Evolutionary conservation across 2,329 filamentous ascomycete species (phyloP).

Genomic region (Neonectria neomacrospora): DNA sequence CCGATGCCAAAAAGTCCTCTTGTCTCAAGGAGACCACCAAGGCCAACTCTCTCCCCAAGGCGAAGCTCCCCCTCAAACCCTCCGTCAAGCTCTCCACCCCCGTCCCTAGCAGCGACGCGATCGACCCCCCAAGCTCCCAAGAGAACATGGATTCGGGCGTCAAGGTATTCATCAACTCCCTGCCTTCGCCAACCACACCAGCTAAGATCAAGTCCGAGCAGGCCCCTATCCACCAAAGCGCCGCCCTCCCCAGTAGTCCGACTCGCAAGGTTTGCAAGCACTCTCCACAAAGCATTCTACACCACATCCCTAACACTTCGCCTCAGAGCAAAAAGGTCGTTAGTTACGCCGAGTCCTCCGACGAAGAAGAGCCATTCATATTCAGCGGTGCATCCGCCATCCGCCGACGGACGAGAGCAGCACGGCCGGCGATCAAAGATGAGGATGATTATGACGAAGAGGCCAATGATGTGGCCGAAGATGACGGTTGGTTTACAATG

Average conservation of each 20-base stretch:
- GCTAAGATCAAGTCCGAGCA: conserved; percentile 55
- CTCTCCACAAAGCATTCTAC: no score
- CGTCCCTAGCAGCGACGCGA: conserved; percentile 81
- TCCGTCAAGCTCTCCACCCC: conserved; percentile 67
- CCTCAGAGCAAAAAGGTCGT: conserved; percentile 66
- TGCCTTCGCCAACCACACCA: conserved; percentile 14
- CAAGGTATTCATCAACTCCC: conserved; percentile 32
- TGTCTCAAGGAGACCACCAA: conserved; percentile 56
- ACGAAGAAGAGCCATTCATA: conserved; percentile 78
- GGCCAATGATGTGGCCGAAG: conserved; percentile 68
- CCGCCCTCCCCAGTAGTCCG: conserved; percentile 69
- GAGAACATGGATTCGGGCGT: conserved; percentile 63
- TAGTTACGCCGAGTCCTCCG: conserved; percentile 88
- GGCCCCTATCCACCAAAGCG: conserved; percentile 47
- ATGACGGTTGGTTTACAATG: conserved; percentile 60
- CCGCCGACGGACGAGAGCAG: conserved; percentile 54
- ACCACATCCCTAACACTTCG: conserved; percentile 5
- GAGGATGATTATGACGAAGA: conserved; percentile 80
- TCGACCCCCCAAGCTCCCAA: conserved; percentile 74
- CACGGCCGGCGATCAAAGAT: conserved; percentile 71
- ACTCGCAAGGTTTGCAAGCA: conserved; percentile 74
- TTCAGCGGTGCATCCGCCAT: conserved; percentile 53
- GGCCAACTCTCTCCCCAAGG: conserved; percentile 55
- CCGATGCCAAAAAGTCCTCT: conserved; percentile 47
- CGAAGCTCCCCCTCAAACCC: conserved; percentile 57